These are phyloP conservation scores for Syncephalastrum racemosum DNA, from an alignment of 371 early-diverging fungal genomes.

Conservation along the genomic window DNA sequence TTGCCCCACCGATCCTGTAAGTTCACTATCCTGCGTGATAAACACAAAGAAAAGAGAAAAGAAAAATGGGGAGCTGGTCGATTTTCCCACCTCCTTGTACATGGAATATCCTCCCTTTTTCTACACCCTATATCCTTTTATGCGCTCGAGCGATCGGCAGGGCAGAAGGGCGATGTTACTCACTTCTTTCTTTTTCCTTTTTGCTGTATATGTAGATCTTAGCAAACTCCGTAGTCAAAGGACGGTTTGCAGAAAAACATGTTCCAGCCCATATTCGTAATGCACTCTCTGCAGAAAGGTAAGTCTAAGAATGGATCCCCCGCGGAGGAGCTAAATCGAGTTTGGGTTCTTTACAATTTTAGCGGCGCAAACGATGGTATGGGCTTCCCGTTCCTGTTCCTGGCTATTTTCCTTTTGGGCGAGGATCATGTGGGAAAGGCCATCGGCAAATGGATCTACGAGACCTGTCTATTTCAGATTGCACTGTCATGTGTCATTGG, in stretches of 20 bases:
- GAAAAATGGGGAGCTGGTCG: background rate
- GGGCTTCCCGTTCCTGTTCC: constrained; percentile 87
- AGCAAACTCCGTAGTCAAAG: constrained; percentile 94
- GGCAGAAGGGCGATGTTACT: background rate
- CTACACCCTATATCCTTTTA: background rate
- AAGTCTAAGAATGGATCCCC: no score
- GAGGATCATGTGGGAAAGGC: constrained; percentile 62
- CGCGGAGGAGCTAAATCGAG: background rate
- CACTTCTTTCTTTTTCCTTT: background rate
- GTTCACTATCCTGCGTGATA: constrained; percentile 2
- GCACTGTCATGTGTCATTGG: constrained; percentile 78
- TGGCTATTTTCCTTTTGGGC: constrained; percentile 73
- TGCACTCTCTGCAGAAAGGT: constrained; percentile 87
- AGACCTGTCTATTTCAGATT: constrained; percentile 80
- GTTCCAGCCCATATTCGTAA: constrained; percentile 88
- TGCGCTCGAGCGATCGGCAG: background rate
- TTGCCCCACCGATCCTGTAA: constrained; percentile 95
- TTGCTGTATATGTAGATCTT: constrained; percentile 56
- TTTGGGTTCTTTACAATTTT: constrained; percentile 6
- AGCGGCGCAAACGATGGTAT: constrained; percentile 85
- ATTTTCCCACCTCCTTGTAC: background rate
- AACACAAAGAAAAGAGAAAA: no score
- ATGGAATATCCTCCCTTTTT: background rate
- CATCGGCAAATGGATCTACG: constrained; percentile 76
- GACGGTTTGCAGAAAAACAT: constrained; percentile 94